Percentiles rank a stretch among this genome's conserved stretches.
phyloP scores from a whole-genome alignment of 176 grass and related monocot genomes.

The Carex parvula region DNA sequence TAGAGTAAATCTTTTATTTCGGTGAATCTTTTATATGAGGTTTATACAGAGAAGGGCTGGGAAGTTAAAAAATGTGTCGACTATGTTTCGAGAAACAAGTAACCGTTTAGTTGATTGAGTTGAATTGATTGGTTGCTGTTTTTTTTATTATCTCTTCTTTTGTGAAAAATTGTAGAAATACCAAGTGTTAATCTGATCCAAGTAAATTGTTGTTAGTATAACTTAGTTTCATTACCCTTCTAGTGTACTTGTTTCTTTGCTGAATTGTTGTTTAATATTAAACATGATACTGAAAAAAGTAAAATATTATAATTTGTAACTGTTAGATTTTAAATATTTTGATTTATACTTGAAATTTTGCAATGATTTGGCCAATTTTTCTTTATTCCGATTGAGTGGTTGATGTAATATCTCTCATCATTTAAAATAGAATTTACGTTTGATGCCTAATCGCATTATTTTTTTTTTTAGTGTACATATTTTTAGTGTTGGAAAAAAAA shows the following conservation, averaged over 20 bases:
- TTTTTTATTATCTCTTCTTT: not conserved
- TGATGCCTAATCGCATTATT: too few species aligned
- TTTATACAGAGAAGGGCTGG: slow-evolving; percentile 20
- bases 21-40: not conserved
- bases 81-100: not conserved
- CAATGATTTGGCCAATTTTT: not conserved
- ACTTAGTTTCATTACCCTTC: not conserved
- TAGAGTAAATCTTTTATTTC: slow-evolving; percentile 12
- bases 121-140: slow-evolving; percentile 14
- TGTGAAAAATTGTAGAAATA: slow-evolving; percentile 26
- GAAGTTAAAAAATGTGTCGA: slow-evolving; percentile 11
- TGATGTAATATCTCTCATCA: too few species aligned
- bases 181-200: slow-evolving; percentile 10
- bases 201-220: slow-evolving; percentile 9
- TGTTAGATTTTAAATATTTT: not conserved
- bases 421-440: too few species aligned
- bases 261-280: not conserved
- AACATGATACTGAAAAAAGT: not conserved
- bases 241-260: not conserved
- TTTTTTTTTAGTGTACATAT: too few species aligned
- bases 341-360: not conserved
- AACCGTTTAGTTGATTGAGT: slow-evolving; percentile 11
- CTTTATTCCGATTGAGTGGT: not conserved
- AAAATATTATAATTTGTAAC: not conserved
- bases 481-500: too few species aligned